Base-by-base conservation (phyloP, 2,329 filamentous ascomycete genomes). In the Alternaria atra region DNA sequence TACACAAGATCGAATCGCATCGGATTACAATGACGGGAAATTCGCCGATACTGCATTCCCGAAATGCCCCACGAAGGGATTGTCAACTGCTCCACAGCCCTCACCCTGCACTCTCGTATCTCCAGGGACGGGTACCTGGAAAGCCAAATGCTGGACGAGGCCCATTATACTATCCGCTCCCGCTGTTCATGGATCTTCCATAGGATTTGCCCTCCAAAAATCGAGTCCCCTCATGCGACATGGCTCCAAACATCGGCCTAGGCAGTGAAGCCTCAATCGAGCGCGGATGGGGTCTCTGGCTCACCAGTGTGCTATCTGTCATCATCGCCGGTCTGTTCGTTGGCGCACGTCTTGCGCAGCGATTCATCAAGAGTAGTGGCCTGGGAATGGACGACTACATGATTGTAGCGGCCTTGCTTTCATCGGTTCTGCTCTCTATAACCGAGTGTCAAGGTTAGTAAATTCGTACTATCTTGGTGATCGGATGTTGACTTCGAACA, bases 381-480 rank as follows among this genome's bases (percentile, higher is more conserved):
- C n/a, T 71, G 1, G 70, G 68, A 20, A 34, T 64, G 50, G 68
- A 72, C 42, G 68, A 72, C 50, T 70, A 70, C 37, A 65, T 67
- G 62, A 71, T 72, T n/a, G 59, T 72, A 7, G 64, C 61, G 9
- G 64, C 70, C 27, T 53, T 71, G 37, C 30, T 66, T 5, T 63
- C 61, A 5, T 71, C 68, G 27, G 61, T 63, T 8, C 17, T 72
- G 23, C 37, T 72, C 9, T 68, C 67, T 12, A 20, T 72, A 27
- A 71, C 68, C 29, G 69, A 72, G 42, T 71, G 68, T 54, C 68
- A 70, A 65, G 69, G 69, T 72, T 47, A 25, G 63, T 43, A 17
- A 7, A 9, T 42, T 46, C 29, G 12, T 13, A 17, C 2, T 2
- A 7, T 30, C 35, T 20, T 23, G 15, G n/a, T 13, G 13, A 9